Evolutionary conservation across 441 rosid genomes (phyloP).

Genomic region (Pelargonium australe): DNA sequence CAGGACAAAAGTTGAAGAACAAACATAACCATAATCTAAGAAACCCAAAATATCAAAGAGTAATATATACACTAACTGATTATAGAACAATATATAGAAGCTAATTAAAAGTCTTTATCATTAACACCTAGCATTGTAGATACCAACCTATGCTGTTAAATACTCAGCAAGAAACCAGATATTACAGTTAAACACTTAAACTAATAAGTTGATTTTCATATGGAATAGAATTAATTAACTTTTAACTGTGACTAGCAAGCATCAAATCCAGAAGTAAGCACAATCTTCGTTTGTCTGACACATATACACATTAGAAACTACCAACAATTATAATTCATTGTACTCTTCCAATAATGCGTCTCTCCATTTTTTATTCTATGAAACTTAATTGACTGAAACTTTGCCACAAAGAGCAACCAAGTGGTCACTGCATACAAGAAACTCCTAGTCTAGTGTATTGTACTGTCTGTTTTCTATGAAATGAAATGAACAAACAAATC

Average conservation of each 20-base stretch:
- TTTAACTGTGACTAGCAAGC: too few species aligned
- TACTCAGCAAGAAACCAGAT: background rate
- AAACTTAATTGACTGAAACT: background rate
- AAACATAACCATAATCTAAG: background rate
- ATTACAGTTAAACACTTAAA: too few species aligned
- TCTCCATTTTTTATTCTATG: background rate
- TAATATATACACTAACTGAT: too few species aligned
- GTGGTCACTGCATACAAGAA: background rate
- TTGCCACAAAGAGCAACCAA: background rate
- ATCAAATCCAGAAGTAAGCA: too few species aligned
- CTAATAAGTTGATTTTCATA: too few species aligned
- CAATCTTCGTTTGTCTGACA: background rate
- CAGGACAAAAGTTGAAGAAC: background rate
- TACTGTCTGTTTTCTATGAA: too few species aligned
- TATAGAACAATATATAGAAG: too few species aligned
- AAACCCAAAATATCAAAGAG: background rate
- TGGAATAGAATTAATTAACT: too few species aligned
- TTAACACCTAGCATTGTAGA: background rate
- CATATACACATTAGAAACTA: background rate
- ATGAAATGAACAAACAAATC: too few species aligned
- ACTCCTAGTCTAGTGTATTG: too few species aligned
- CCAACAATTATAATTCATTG: background rate
- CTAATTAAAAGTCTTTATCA: too few species aligned
- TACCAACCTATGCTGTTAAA: background rate
- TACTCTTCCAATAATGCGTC: background rate